phyloP scores from a whole-genome alignment of 139 green algal genomes.

The Chloropicon primus region DNA sequence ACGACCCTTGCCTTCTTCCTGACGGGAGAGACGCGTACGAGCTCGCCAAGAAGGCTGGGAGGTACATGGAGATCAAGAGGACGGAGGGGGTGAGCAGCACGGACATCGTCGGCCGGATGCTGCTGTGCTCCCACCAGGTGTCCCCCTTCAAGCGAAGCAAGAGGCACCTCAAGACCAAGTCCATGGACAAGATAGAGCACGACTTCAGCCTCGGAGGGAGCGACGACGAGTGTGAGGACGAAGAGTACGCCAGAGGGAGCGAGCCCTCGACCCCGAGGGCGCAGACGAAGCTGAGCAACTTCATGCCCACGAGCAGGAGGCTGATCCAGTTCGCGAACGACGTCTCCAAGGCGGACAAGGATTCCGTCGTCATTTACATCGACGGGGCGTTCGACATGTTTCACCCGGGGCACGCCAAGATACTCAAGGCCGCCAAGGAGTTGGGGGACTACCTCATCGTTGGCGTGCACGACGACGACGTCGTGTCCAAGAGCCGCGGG shows the following conservation, averaged over 20 bases:
- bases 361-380: conserved; percentile 81
- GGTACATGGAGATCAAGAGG: conserved; percentile 85
- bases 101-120: conserved; percentile 96
- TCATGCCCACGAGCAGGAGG: conserved; percentile 83
- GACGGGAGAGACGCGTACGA: conserved; percentile 96
- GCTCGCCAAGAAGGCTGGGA: conserved; percentile 73
- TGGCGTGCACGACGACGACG: conserved; percentile 87
- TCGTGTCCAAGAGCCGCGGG: conserved; percentile 37
- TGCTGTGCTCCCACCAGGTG: conserved; percentile 59
- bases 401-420: conserved; percentile 82
- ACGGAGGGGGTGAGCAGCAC: conserved; percentile 96
- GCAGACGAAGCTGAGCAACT: conserved; percentile 23
- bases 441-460: conserved; percentile 93
- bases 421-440: conserved; percentile 64
- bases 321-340: conserved; percentile 84
- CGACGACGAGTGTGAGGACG: conserved; percentile 3
- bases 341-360: conserved; percentile 1
- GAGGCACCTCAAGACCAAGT: not conserved
- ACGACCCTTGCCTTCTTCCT: conserved; percentile 95
- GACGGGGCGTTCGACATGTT: conserved; percentile 98
- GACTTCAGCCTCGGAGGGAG: not conserved
- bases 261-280: not conserved
- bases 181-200: not conserved
- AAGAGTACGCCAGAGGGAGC: conserved; percentile 1
- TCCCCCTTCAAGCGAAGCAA: not conserved